Evolutionary conservation across 1,139 yeast genomes (phyloP).

Genomic region (Protomyces inouyei): DNA sequence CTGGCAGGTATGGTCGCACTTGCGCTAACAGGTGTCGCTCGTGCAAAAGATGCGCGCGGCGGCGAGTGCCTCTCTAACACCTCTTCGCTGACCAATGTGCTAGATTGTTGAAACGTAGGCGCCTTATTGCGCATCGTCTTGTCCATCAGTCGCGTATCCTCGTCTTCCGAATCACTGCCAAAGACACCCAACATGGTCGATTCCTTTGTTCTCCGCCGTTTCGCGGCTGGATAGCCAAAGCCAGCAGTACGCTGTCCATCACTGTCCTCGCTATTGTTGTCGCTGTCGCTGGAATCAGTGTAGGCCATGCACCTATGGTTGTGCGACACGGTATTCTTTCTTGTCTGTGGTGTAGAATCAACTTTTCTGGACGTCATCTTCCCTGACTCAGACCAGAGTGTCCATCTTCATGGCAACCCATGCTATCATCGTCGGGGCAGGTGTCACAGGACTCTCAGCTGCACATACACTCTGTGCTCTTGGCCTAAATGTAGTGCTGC

Average conservation of each 20-base stretch:
- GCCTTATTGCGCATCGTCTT: constrained; percentile 28
- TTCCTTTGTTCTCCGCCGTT: constrained; percentile 26
- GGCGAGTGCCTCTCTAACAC: neutral
- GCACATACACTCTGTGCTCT: constrained; percentile 10
- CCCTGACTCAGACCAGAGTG: too few species aligned
- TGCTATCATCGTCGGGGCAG: constrained; percentile 14
- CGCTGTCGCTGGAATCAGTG: neutral
- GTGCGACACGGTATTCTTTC: too few species aligned
- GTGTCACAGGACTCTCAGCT: constrained; percentile 17
- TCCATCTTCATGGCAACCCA: neutral
- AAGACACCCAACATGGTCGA: constrained; percentile 31
- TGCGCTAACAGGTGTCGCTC: neutral
- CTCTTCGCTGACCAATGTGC: neutral
- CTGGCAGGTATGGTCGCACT: neutral
- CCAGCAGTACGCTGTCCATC: neutral
- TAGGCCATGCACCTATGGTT: neutral
- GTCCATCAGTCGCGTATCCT: neutral
- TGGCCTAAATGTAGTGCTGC: constrained; percentile 2
- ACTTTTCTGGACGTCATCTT: too few species aligned
- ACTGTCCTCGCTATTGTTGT: neutral
- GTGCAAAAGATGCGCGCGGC: neutral
- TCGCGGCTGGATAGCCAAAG: constrained; percentile 3
- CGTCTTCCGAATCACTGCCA: constrained; percentile 31
- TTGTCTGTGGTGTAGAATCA: too few species aligned
- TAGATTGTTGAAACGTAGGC: neutral